phyloP scores from a whole-genome alignment of 2,329 filamentous ascomycete genomes.

The Coniochaeta hoffmannii region DNA sequence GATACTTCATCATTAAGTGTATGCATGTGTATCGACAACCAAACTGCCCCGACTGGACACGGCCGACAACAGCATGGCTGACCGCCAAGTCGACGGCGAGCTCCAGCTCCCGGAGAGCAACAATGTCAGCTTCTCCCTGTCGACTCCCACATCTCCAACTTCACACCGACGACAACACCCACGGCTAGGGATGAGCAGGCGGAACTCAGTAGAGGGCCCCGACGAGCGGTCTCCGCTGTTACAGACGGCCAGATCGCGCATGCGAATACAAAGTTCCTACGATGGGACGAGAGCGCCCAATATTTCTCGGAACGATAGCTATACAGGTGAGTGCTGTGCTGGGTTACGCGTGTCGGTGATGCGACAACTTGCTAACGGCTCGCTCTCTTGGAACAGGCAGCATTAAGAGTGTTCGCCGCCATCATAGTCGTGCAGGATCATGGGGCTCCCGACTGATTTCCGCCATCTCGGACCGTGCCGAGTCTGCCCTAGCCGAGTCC shows the following conservation, averaged over 20 bases:
- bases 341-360: not conserved
- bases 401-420: slow-evolving; percentile 26
- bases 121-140: slow-evolving; percentile 11
- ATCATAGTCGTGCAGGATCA: slow-evolving; percentile 52
- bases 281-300: slow-evolving; percentile 14
- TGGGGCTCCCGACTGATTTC: slow-evolving; percentile 55
- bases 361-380: not conserved
- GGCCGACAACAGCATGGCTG: not conserved
- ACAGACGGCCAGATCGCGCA: slow-evolving; percentile 13
- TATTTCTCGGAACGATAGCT: slow-evolving; percentile 22
- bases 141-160: slow-evolving; percentile 23
- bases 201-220: slow-evolving; percentile 14
- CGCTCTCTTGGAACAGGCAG: slow-evolving; percentile 22
- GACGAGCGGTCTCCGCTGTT: slow-evolving; percentile 24
- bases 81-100: slow-evolving; percentile 5
- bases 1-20: not conserved
- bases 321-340: slow-evolving; percentile 11
- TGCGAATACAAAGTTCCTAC: slow-evolving; percentile 12
- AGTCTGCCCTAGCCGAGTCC: slow-evolving; percentile 50
- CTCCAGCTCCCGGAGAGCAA: not conserved
- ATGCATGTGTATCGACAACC: not conserved
- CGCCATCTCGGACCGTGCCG: slow-evolving; percentile 51
- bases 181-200: slow-evolving; percentile 12
- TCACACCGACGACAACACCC: slow-evolving; percentile 17
- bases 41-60: slow-evolving; percentile 1